A percentile compares a stretch with the other conserved stretches of the same genome.
These are phyloP conservation scores for Lathyrus aphaca DNA, from an alignment of 306 rosid genomes.

Conservation along the genomic window DNA sequence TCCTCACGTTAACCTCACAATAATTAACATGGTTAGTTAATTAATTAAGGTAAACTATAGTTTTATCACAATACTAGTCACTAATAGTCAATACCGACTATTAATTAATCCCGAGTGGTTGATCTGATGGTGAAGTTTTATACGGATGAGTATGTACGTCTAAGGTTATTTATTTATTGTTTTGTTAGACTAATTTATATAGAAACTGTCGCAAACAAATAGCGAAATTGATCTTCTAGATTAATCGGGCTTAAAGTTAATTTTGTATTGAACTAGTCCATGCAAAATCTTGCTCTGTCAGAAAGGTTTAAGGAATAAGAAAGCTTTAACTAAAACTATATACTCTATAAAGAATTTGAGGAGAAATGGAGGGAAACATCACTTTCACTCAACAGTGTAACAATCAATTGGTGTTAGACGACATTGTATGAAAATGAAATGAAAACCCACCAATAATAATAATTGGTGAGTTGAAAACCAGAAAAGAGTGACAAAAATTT, in stretches of 20 bases:
- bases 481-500: slow-evolving; percentile 1
- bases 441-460: slow-evolving; percentile 32
- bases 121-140: too few species aligned
- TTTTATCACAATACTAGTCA: neutral
- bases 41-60: neutral
- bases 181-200: too few species aligned
- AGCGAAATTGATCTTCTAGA: too few species aligned
- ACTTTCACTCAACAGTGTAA: slow-evolving; percentile 31
- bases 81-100: neutral
- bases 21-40: neutral
- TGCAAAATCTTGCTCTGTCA: too few species aligned
- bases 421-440: slow-evolving; percentile 28
- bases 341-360: slow-evolving; percentile 20
- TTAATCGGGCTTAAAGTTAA: too few species aligned
- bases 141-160: too few species aligned
- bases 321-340: slow-evolving; percentile 47
- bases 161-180: too few species aligned
- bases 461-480: slow-evolving; percentile 37
- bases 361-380: slow-evolving; percentile 38
- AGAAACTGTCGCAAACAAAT: too few species aligned
- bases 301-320: slow-evolving; percentile 57
- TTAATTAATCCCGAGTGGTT: too few species aligned
- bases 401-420: slow-evolving; percentile 37
- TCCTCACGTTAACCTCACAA: slow-evolving; percentile 6
- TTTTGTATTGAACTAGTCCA: too few species aligned